Percentiles rank a stretch among this genome's conserved stretches.
phyloP scores from a whole-genome alignment of 352 stramenopile genomes.

The Globisporangium barbulae region DNA sequence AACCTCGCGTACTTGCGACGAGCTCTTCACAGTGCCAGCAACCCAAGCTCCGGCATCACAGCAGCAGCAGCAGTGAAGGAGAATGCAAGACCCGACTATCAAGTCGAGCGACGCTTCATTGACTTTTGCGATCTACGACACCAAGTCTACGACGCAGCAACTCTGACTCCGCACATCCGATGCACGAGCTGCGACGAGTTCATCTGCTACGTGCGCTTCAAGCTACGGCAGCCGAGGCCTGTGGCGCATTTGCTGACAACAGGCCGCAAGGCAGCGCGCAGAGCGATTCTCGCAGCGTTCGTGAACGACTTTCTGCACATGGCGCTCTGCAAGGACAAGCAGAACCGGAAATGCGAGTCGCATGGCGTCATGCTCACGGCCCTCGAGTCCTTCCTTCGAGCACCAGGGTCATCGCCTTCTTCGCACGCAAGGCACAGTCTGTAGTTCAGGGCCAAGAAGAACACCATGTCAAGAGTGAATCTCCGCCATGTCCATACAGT shows the following conservation, averaged over 20 bases:
- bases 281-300: neutral
- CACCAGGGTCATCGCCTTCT: neutral
- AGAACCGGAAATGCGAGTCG: conserved; percentile 4
- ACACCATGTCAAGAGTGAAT: no score
- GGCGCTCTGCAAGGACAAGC: neutral
- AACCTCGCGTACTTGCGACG: neutral
- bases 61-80: no score
- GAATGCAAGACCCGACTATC: conserved; percentile 31
- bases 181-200: conserved; percentile 63
- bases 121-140: conserved; percentile 51
- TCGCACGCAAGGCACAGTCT: no score
- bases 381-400: neutral
- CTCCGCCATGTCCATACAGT: no score
- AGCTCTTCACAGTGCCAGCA: neutral
- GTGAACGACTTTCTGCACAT: conserved; percentile 9
- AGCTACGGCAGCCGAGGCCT: neutral
- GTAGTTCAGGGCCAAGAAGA: no score
- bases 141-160: conserved; percentile 43
- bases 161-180: conserved; percentile 36
- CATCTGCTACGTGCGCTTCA: conserved; percentile 38
- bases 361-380: neutral
- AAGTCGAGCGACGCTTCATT: conserved; percentile 53
- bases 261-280: neutral
- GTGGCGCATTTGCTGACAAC: neutral
- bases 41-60: neutral